Evolutionary conservation across 139 green algal species (phyloP), one percentile per base, ranked within the genome.

Genomic region (Coelastrella sp.): DNA sequence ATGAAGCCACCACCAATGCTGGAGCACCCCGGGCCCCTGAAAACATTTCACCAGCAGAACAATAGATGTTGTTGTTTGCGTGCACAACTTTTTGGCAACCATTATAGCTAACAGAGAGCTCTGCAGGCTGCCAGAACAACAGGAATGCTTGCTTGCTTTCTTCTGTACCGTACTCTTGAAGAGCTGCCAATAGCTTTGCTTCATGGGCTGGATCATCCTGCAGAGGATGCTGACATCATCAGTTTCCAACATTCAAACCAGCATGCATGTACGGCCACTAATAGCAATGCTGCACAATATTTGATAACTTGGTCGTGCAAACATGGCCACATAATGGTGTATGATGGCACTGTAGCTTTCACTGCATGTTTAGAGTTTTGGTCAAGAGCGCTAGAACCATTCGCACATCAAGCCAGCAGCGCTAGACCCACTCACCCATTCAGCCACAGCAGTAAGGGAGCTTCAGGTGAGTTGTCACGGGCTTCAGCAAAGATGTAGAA

Each of bases 1-100:
- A 99, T 90, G 87, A 98, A 97, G 57, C 96, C 97, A 11, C 96
- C 96, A 0, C 95, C 97, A 0, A 99, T 24, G 27, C 92, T 96
- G 20, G 95, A 97, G 93, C 97, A 99, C 68, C 97, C 97, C 7
- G 97, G 97, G 17, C 97, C 97, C 0, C 95, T 97, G 94, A 61
- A 65, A 9, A 70, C 63, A 15, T 70, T 70, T 12, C 14, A 70
- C 4, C 14, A 20, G 63, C 63, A 70, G 63, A 12, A 20, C 63
- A 12, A 70, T 70, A 15, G 12, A 1, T 70, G 12, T 70, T 12
- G 12, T 20, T 70, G 14, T 70, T 70, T 70, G 4, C 63, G 14
- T 70, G 63, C 63, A 70, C 63, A 70, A 1, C 4, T 15, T 70
- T 70, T 12, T 3, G 63, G 12, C 14, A 15, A 12, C 14, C 4